These are phyloP conservation scores for Penicillium lagena DNA, from an alignment of 495 filamentous ascomycete genomes.

Conservation along the genomic window DNA sequence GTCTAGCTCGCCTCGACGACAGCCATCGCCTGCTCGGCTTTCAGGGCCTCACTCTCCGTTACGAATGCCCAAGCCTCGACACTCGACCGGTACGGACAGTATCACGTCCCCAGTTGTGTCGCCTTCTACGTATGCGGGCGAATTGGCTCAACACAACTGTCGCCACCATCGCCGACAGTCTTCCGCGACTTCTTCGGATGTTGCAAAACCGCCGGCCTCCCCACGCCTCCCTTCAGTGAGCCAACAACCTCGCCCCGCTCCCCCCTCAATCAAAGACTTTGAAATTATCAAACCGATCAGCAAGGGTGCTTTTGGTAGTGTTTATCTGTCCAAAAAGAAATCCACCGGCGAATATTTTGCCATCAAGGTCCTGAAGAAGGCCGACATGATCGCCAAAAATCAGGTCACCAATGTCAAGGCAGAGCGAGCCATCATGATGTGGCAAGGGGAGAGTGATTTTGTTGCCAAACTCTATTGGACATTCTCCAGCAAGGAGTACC, in stretches of 20 bases:
- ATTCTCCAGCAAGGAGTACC: constrained; percentile 97
- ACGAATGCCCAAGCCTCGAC: constrained; percentile 76
- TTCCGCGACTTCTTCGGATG: constrained; percentile 74
- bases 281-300: constrained; percentile 99
- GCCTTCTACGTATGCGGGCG: constrained; percentile 72
- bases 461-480: constrained; percentile 99
- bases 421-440: constrained; percentile 99
- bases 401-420: constrained; percentile 99
- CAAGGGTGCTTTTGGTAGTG: constrained; percentile 96
- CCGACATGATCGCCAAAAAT: constrained; percentile 99
- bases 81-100: constrained; percentile 66
- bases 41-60: constrained; percentile 79
- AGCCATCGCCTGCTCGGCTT: constrained; percentile 74
- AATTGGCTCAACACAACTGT: constrained; percentile 54
- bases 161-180: constrained; percentile 89
- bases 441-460: constrained; percentile 98
- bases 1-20: constrained; percentile 67
- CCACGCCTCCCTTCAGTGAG: constrained; percentile 66
- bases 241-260: constrained; percentile 75
- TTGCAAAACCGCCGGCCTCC: constrained; percentile 65
- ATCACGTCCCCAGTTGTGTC: constrained; percentile 83
- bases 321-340: constrained; percentile 97
- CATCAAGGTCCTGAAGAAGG: constrained; percentile 97
- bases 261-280: constrained; percentile 97
- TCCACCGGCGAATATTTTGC: constrained; percentile 97